phyloP scores from a whole-genome alignment of 2,329 filamentous ascomycete genomes.

The Aspergillus vadensis region DNA sequence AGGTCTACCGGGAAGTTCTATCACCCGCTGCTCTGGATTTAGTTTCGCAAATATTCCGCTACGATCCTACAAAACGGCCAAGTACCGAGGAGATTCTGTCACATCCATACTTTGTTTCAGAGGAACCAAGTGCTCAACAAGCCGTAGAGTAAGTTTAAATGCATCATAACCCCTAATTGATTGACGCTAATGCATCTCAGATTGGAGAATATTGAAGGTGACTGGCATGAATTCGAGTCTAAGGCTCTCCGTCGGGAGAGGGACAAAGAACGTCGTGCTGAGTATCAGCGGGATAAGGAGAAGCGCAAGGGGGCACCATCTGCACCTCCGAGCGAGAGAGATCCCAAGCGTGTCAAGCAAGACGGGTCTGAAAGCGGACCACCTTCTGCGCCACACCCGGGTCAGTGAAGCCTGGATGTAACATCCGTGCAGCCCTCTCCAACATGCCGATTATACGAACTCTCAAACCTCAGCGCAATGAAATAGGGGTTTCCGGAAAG shows the following conservation, averaged over 20 bases:
- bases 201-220: slow-evolving; percentile 78
- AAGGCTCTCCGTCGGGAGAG: slow-evolving; percentile 92
- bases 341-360: slow-evolving; percentile 41
- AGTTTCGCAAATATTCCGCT: slow-evolving; percentile 80
- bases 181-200: slow-evolving; percentile 45
- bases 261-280: slow-evolving; percentile 57
- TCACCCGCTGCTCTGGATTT: slow-evolving; percentile 82
- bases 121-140: slow-evolving; percentile 75
- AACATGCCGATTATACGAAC: neutral
- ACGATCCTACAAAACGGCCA: slow-evolving; percentile 81
- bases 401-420: slow-evolving; percentile 9
- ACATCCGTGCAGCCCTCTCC: neutral
- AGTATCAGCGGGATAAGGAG: slow-evolving; percentile 51
- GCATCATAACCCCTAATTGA: neutral
- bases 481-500: neutral
- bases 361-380: slow-evolving; percentile 28
- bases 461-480: neutral
- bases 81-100: slow-evolving; percentile 80
- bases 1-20: slow-evolving; percentile 77
- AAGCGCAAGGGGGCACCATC: slow-evolving; percentile 49
- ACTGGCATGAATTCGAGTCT: slow-evolving; percentile 99
- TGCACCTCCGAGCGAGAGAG: slow-evolving; percentile 39
- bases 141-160: slow-evolving; percentile 71
- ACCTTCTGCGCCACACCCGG: slow-evolving; percentile 7
- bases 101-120: slow-evolving; percentile 83